Evolutionary conservation across 805 yeast species (phyloP), one percentile per base, ranked within the genome.

Genomic region (Myxozyma vanderwaltii): DNA sequence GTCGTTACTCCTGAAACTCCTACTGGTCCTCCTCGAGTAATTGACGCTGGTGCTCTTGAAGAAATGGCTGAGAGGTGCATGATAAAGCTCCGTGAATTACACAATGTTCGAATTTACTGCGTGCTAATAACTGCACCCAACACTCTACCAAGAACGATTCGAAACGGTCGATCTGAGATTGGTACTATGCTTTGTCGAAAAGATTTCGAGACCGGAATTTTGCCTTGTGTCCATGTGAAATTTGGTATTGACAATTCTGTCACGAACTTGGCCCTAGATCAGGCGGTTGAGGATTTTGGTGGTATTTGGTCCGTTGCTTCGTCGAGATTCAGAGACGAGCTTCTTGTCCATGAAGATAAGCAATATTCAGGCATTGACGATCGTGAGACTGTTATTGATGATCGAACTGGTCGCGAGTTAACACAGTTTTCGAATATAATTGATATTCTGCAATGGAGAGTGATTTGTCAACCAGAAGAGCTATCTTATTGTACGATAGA

Each of bases 161-260:
- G 94, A 66, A 84, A 89, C 72, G 96, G 96, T 23, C 86, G 97
- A 7, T 79, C 89, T 21, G 98, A 94, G 67, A 87, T 94, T 63
- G 98, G 98, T 0, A 94, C 91, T 67, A 89, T 85, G 87, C 80
- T 85, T 68, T 90, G 88, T 74, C 89, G 86, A 68, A 82, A 85
- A 64, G 81, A 83, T 65, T 91, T 91, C 70, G 77, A 85, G 43
- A 87, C 84, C 64, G 98, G 98, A 1, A 77, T 81, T n/a, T 75
- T 94, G 23, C 79, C 82, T n/a, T 85, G 96, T 0, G 85, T 82
- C 27, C 91, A 84, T 72, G 90, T 91, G 54, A 90, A 89, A 69
- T 94, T 91, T 70, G 86, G 86, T 61, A 79, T 87, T 24, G 76
- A 81, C 29, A 81, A 81, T 51, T 82, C 91, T 0, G 75, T 90